Percentiles rank a stretch among this genome's conserved stretches.
phyloP scores from a whole-genome alignment of 1,284 basidiomycete genomes.

The Ganoderma lingzhi region DNA sequence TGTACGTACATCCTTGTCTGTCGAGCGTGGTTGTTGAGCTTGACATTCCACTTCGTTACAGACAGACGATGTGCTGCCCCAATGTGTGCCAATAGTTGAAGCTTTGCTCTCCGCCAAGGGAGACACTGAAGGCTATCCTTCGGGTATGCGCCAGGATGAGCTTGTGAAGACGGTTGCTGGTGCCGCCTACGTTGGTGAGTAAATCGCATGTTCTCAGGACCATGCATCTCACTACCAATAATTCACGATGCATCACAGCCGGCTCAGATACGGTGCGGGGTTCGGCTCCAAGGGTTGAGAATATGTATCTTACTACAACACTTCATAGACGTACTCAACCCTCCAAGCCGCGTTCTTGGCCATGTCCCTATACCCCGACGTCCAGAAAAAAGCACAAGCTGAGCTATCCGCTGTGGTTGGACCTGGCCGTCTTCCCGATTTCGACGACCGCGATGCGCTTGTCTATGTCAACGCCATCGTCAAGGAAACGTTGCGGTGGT shows the following conservation, averaged over 20 bases:
- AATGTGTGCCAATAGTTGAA: background rate
- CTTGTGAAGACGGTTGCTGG: slow-evolving; percentile 6
- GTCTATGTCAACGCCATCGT: slow-evolving; percentile 35
- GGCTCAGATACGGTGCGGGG: slow-evolving; percentile 21
- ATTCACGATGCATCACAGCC: background rate
- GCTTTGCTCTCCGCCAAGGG: background rate
- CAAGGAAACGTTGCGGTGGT: slow-evolving; percentile 35
- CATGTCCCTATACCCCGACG: slow-evolving; percentile 45
- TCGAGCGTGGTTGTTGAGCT: background rate
- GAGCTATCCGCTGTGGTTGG: slow-evolving; percentile 43
- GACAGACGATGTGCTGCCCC: background rate
- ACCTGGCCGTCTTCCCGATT: slow-evolving; percentile 33
- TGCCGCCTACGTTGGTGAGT: slow-evolving; percentile 13
- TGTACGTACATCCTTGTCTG: background rate
- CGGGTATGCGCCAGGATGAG: background rate
- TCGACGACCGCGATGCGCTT: slow-evolving; percentile 24
- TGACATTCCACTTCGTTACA: background rate
- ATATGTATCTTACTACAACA: background rate
- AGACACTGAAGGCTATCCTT: background rate
- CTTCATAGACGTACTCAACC: slow-evolving; percentile 32
- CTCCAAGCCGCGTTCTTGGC: slow-evolving; percentile 43
- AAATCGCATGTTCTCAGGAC: too few species aligned
- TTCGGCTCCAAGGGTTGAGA: background rate
- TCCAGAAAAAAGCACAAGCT: slow-evolving; percentile 39
- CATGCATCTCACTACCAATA: background rate